Evolutionary conservation across 148 eudicot species (phyloP).

Genomic region (Chenopodium berlandieri): DNA sequence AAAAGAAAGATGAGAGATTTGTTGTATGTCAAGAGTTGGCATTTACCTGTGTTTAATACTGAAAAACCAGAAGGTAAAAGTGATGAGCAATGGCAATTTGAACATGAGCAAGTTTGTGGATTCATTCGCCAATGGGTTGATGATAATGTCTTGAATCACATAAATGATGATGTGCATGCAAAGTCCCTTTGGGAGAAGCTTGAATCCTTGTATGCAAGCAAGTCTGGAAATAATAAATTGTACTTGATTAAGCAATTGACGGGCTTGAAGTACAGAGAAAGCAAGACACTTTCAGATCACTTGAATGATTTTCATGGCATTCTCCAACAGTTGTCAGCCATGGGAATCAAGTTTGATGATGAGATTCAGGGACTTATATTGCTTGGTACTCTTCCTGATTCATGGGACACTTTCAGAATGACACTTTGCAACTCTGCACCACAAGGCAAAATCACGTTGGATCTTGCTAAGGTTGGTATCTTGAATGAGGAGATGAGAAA

Average conservation of each 20-base stretch:
- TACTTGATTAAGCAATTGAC: constrained; percentile 11
- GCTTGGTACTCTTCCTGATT: background rate
- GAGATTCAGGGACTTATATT: background rate
- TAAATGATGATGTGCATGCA: constrained; percentile 2
- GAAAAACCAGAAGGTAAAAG: too few relatives aligned
- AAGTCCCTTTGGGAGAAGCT: constrained; percentile 10
- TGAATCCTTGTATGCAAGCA: constrained; percentile 3
- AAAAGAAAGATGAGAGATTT: too few relatives aligned
- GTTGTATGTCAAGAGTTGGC: too few relatives aligned
- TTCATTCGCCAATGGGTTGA: constrained; percentile 18
- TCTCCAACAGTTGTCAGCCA: too few relatives aligned
- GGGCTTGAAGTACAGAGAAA: too few relatives aligned
- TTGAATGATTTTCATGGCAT: too few relatives aligned
- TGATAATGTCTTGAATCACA: constrained; percentile 17
- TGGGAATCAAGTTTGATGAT: background rate
- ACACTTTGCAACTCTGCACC: background rate
- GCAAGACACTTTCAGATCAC: too few relatives aligned
- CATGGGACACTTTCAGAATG: background rate
- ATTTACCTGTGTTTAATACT: too few relatives aligned
- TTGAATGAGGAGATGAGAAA: background rate
- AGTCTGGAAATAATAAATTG: constrained; percentile 16
- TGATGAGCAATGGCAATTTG: background rate
- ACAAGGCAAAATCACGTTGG: background rate
- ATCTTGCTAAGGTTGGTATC: background rate
- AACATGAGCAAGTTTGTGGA: constrained; percentile 10